Evolutionary conservation across 495 filamentous ascomycete species (phyloP).

Genomic region (Penicillium fimorum): DNA sequence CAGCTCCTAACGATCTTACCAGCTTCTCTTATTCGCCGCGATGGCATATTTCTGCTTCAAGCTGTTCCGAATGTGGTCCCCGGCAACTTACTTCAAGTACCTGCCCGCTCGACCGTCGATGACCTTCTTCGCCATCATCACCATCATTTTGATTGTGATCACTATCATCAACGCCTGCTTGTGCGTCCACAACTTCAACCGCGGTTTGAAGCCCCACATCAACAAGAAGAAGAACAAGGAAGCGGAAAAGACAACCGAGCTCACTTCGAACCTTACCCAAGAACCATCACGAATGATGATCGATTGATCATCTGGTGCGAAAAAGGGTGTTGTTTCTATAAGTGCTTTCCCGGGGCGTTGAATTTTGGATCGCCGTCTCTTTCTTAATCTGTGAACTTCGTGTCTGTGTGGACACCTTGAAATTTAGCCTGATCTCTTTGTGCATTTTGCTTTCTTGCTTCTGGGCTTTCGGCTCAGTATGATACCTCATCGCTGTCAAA

Average conservation of each 20-base stretch:
- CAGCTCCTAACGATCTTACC: conserved; percentile 21
- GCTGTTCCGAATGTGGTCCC: conserved; percentile 87
- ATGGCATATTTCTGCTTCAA: conserved; percentile 99
- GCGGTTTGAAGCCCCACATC: conserved; percentile 86
- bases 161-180: conserved; percentile 87
- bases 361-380: conserved; percentile 13
- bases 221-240: conserved; percentile 56
- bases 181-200: conserved; percentile 88
- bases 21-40: conserved; percentile 81
- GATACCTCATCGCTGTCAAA: conserved; percentile 38
- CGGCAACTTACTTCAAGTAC: conserved; percentile 55
- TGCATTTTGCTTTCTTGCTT: conserved; percentile 23
- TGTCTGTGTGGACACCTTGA: conserved; percentile 21
- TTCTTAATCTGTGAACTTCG: conserved; percentile 14
- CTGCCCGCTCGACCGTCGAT: conserved; percentile 71
- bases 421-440: conserved; percentile 27
- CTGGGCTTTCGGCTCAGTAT: conserved; percentile 27
- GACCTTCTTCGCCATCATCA: conserved; percentile 92
- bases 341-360: conserved; percentile 20
- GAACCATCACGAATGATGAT: conserved; percentile 82
- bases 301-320: conserved; percentile 52
- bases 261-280: conserved; percentile 50
- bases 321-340: conserved; percentile 17
- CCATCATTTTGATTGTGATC: conserved; percentile 78
- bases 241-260: conserved; percentile 76